phyloP scores from a whole-genome alignment of 1,139 yeast genomes.

The Pichia sorboxylosa region DNA sequence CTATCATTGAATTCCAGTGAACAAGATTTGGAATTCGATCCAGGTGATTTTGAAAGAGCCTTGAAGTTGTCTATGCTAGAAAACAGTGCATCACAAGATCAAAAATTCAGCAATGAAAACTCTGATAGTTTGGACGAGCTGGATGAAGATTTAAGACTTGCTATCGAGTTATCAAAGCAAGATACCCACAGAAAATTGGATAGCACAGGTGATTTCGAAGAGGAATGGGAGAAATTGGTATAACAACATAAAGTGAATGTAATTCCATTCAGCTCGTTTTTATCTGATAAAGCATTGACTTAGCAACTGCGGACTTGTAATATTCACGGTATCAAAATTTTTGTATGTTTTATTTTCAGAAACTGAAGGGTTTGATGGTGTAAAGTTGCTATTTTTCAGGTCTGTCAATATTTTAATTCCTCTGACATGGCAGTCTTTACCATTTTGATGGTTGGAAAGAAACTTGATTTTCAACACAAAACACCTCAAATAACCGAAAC shows the following conservation, averaged over 20 bases:
- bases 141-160: slow-evolving; percentile 16
- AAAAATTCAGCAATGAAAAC: slow-evolving; percentile 1
- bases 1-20: slow-evolving; percentile 10
- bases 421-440: slow-evolving; percentile 87
- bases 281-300: no score
- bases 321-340: no score
- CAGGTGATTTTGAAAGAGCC: background rate
- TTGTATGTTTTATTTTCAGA: no score
- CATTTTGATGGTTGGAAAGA: slow-evolving; percentile 82
- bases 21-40: background rate
- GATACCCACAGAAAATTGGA: slow-evolving; percentile 6
- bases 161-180: slow-evolving; percentile 11
- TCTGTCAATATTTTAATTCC: slow-evolving; percentile 46
- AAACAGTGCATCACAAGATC: slow-evolving; percentile 1
- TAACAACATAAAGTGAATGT: no score
- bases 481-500: slow-evolving; percentile 55
- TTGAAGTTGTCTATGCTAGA: background rate
- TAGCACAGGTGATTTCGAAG: no score
- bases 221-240: slow-evolving; percentile 8
- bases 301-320: no score
- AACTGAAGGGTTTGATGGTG: no score
- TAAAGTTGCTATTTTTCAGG: no score
- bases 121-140: background rate
- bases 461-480: slow-evolving; percentile 62
- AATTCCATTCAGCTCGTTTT: no score